phyloP scores from a whole-genome alignment of 2,329 filamentous ascomycete species.

The Venturia aucupariae region DNA sequence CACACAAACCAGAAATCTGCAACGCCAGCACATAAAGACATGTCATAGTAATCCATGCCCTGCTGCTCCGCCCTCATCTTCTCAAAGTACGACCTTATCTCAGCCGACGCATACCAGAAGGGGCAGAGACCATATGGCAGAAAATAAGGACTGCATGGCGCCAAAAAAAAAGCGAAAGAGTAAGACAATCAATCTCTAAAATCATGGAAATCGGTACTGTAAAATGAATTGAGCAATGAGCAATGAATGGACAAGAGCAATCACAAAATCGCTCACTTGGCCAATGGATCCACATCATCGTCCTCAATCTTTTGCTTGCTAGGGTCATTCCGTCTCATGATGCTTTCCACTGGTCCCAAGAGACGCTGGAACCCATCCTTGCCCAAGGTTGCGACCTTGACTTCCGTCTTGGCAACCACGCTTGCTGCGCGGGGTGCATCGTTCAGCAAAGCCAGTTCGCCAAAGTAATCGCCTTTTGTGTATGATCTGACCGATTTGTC shows the following conservation, averaged over 20 bases:
- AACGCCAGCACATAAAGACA: neutral
- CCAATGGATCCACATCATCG: constrained; percentile 12
- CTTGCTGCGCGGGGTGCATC: constrained; percentile 89
- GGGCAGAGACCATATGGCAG: neutral
- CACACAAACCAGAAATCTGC: neutral
- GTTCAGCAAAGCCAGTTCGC: constrained; percentile 85
- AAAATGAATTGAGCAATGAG: neutral
- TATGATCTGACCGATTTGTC: constrained; percentile 69
- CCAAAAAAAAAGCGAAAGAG: neutral
- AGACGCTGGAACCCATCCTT: constrained; percentile 93
- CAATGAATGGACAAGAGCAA: neutral
- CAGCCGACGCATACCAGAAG: neutral
- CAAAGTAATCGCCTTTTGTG: constrained; percentile 91
- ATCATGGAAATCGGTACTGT: neutral
- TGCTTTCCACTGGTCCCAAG: constrained; percentile 84
- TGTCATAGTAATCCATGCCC: neutral
- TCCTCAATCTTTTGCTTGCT: constrained; percentile 11
- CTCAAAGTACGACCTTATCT: neutral
- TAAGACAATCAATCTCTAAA: neutral
- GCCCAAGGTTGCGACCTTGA: constrained; percentile 86
- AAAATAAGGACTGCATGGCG: neutral
- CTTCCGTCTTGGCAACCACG: constrained; percentile 71
- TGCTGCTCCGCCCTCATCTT: neutral
- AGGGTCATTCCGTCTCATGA: constrained; percentile 69
- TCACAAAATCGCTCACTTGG: constrained; percentile 1